These are phyloP conservation scores for Candida tropicalis DNA, from an alignment of 1,139 yeast species.

Conservation along the genomic window DNA sequence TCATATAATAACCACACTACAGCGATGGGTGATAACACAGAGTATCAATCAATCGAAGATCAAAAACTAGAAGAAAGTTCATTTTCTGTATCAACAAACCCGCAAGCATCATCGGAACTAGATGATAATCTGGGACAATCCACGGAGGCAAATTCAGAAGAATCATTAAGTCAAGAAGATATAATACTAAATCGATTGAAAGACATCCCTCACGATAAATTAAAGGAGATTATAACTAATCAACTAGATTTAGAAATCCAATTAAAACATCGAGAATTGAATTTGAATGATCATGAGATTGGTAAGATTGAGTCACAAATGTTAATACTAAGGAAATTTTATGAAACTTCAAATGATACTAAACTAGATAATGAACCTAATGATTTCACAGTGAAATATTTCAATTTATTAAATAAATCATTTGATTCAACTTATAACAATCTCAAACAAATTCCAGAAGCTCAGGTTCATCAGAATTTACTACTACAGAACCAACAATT, in stretches of 20 bases:
- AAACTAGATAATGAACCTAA: slow-evolving; percentile 46
- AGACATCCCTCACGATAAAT: slow-evolving; percentile 39
- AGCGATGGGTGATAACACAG: background rate
- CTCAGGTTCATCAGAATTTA: background rate
- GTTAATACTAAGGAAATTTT: slow-evolving; percentile 53
- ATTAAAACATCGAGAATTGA: slow-evolving; percentile 67
- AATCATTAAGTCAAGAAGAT: slow-evolving; percentile 13
- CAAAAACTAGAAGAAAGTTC: slow-evolving; percentile 11
- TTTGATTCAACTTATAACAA: slow-evolving; percentile 37
- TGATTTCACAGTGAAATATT: slow-evolving; percentile 53
- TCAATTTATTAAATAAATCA: slow-evolving; percentile 39
- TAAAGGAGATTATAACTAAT: slow-evolving; percentile 43
- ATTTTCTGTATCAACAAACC: background rate
- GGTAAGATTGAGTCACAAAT: slow-evolving; percentile 66
- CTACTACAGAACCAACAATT: background rate
- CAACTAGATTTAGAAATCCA: slow-evolving; percentile 72
- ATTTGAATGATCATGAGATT: slow-evolving; percentile 60
- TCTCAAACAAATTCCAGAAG: slow-evolving; percentile 16
- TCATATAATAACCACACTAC: background rate
- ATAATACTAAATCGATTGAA: slow-evolving; percentile 28
- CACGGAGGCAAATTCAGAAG: slow-evolving; percentile 2
- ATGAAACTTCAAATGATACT: slow-evolving; percentile 47
- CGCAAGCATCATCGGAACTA: background rate
- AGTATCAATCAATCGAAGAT: slow-evolving; percentile 1
- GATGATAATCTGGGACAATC: slow-evolving; percentile 3